phyloP scores from a whole-genome alignment of 352 stramenopile genomes.

The Pythium myriotylum region DNA sequence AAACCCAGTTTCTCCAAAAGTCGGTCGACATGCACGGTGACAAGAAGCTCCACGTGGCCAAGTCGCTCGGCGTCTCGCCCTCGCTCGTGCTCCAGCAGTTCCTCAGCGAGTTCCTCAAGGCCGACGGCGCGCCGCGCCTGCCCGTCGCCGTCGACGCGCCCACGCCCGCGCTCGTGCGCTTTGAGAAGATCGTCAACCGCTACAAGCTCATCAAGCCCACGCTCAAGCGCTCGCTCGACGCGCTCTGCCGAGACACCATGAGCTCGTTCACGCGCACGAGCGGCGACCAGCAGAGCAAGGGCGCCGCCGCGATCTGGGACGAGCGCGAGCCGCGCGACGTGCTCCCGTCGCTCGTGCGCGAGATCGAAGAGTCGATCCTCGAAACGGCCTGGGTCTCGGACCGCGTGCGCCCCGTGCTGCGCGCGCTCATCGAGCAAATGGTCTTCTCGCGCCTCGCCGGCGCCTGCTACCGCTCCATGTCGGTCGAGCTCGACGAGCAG shows the following conservation, averaged over 20 bases:
- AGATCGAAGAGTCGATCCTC: constrained; percentile 60
- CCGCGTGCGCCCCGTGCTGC: constrained; percentile 31
- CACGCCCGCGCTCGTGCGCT: constrained; percentile 49
- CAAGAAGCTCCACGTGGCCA: constrained; percentile 32
- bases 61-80: constrained; percentile 10
- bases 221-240: constrained; percentile 68
- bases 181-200: constrained; percentile 69
- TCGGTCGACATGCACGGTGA: constrained; percentile 52
- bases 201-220: constrained; percentile 59
- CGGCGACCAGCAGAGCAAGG: constrained; percentile 22
- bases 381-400: constrained; percentile 39
- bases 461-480: constrained; percentile 58
- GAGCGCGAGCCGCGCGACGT: constrained; percentile 58
- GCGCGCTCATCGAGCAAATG: constrained; percentile 74
- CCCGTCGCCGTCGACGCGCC: constrained; percentile 48
- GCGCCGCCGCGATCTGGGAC: constrained; percentile 40
- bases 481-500: constrained; percentile 66
- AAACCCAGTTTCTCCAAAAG: constrained; percentile 57
- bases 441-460: constrained; percentile 68
- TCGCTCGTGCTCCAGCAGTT: constrained; percentile 37
- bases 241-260: constrained; percentile 68
- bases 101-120: constrained; percentile 35
- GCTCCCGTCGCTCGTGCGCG: constrained; percentile 69
- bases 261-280: constrained; percentile 41
- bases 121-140: constrained; percentile 24